Base-by-base conservation (phyloP, 83 land plant species). In the Larix sibirica region DNA sequence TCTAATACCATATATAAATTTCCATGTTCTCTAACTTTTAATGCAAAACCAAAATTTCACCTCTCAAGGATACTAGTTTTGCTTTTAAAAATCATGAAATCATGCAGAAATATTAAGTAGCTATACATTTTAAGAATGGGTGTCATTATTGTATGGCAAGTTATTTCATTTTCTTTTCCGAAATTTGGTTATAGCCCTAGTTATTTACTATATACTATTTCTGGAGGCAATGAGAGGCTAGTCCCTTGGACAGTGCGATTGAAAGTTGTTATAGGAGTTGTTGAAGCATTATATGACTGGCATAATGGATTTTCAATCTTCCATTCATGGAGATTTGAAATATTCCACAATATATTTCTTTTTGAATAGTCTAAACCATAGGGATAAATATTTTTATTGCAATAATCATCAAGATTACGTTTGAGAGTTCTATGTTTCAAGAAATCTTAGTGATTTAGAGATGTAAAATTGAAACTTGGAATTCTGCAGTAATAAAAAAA, bases 251-350 rank as follows among this genome's bases (percentile, higher is more conserved):
- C 16, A 50, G 85, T 89, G 71, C 95, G 99, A 80, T 90, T 89
- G 71, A 94, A 90, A 74, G 90, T 95, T 61, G 99, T 96, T 67
- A 21, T 94, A 42, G 99, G 99, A 40, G 87, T 95, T 47, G 99
- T 98, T 12, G 89, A 90, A 85, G 98, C 95, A 17, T 87, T 97
- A 54, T 86, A 90, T 67, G 91, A 97, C 87, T 85, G 96, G 38
- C 99, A 97, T 78, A 84, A 82, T 83, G 84, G 81, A 21, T 87
- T 84, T 83, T 40, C 88, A 77, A 63, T 92, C 94, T 44, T 91
- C 96, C 23, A 90, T 97, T 71, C 99, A 97, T 74, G 81, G 93
- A 67, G 99, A 97, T 92, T 95, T 97, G 12, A 97, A 97, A 81
- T 90, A 98, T 5, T 97, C 99, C n/a, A n/a, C 64, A 97, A 97